These are phyloP conservation scores for Phytopythium delawarense DNA, from an alignment of 352 stramenopile genomes.

Conservation along the genomic window DNA sequence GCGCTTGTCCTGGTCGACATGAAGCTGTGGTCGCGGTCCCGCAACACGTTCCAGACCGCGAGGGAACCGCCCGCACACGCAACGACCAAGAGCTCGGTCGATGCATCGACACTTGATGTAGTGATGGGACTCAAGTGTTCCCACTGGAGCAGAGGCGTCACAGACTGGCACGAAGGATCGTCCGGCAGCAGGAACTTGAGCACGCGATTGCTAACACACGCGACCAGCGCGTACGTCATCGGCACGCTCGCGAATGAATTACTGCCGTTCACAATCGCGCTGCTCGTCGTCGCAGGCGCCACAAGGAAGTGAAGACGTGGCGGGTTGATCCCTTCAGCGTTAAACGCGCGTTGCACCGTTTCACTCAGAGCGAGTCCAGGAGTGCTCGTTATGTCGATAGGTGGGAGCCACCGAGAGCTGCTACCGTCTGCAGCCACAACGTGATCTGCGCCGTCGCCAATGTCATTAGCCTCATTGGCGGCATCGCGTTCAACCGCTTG, in stretches of 20 bases:
- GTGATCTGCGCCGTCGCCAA: not conserved
- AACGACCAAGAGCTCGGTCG: conserved; percentile 42
- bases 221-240: conserved; percentile 25
- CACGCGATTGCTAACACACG: conserved; percentile 29
- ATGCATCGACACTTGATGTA: conserved; percentile 28
- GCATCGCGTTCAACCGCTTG: not conserved
- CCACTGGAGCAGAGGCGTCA: conserved; percentile 14
- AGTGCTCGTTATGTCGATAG: not conserved
- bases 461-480: not conserved
- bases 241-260: conserved; percentile 2
- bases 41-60: conserved; percentile 51
- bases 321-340: not conserved
- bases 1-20: conserved; percentile 9
- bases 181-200: conserved; percentile 26
- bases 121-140: conserved; percentile 36
- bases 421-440: not conserved
- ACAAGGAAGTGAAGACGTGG: conserved; percentile 22
- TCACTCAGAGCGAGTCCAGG: not conserved
- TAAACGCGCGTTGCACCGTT: not conserved
- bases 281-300: conserved; percentile 6
- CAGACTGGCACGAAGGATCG: not conserved
- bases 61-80: conserved; percentile 42
- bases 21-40: conserved; percentile 34
- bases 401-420: not conserved
- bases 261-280: not conserved